Evolutionary conservation across 2,329 filamentous ascomycete genomes (phyloP).

Genomic region (Colletotrichum australisinense): DNA sequence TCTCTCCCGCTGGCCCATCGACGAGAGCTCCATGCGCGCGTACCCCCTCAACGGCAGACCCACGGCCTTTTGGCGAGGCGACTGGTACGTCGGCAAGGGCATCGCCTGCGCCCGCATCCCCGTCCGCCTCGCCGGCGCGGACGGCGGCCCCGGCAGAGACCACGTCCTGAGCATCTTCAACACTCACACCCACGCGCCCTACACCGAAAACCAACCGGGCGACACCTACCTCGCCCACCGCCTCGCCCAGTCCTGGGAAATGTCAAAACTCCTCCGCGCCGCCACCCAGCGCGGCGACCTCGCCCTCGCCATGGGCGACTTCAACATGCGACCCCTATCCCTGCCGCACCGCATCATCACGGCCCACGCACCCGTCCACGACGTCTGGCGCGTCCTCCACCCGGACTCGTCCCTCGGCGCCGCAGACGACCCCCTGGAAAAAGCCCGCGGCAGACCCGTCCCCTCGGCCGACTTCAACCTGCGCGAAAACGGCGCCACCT

Average conservation of each 20-base stretch:
- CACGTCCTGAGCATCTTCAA: constrained; percentile 91
- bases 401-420: constrained; percentile 86
- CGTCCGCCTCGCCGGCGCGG: not conserved
- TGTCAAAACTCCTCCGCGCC: constrained; percentile 86
- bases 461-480: constrained; percentile 86
- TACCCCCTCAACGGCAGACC: constrained; percentile 96
- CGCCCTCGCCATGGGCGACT: constrained; percentile 89
- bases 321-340: constrained; percentile 94
- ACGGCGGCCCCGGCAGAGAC: constrained; percentile 47
- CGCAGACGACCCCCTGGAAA: constrained; percentile 74
- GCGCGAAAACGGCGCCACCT: constrained; percentile 84
- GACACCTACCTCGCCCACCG: constrained; percentile 93
- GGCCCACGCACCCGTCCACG: constrained; percentile 79
- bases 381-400: constrained; percentile 87
- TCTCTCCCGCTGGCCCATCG: constrained; percentile 91
- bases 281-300: constrained; percentile 85
- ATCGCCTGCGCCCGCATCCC: constrained; percentile 83
- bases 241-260: constrained; percentile 93
- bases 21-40: constrained; percentile 84
- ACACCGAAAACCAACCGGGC: constrained; percentile 76
- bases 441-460: constrained; percentile 71
- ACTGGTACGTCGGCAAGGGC: constrained; percentile 97
- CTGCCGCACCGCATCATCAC: constrained; percentile 87
- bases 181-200: constrained; percentile 86
- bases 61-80: constrained; percentile 92